Evolutionary conservation across 2,329 filamentous ascomycete species (phyloP).

Genomic region (Pestalotiopsis sp.): DNA sequence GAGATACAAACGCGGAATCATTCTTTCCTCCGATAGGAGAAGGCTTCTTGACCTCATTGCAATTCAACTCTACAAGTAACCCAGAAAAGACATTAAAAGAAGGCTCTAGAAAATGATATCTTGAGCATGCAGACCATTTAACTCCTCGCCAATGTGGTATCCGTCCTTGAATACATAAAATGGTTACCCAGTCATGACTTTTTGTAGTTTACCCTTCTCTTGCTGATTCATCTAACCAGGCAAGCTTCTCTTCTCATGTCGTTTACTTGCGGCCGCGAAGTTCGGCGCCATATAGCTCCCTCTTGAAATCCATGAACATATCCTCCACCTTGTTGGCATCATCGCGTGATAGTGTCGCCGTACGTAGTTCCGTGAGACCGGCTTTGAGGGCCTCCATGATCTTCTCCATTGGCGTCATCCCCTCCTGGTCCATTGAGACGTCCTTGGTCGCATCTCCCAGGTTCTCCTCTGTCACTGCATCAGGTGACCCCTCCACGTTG

Average conservation of each 20-base stretch:
- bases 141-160: constrained; percentile 10
- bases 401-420: constrained; percentile 40
- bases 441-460: not conserved
- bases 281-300: constrained; percentile 72
- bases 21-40: too few relatives aligned
- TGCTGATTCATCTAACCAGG: not conserved
- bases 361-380: constrained; percentile 62
- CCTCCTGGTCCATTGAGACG: constrained; percentile 17
- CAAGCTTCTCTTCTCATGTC: not conserved
- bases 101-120: not conserved
- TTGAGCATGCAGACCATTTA: not conserved
- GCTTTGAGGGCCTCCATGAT: constrained; percentile 58
- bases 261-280: constrained; percentile 47
- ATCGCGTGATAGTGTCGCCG: constrained; percentile 61
- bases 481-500: constrained; percentile 17
- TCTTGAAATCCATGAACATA: constrained; percentile 77
- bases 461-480: constrained; percentile 15
- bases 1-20: too few relatives aligned
- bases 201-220: not conserved
- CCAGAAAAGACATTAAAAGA: not conserved
- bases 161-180: constrained; percentile 1
- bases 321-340: constrained; percentile 76
- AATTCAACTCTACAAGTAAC: not conserved
- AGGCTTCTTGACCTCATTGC: not conserved
- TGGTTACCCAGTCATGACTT: not conserved